phyloP scores from a whole-genome alignment of 495 filamentous ascomycete species.

The Penicillium longicatenatum region DNA sequence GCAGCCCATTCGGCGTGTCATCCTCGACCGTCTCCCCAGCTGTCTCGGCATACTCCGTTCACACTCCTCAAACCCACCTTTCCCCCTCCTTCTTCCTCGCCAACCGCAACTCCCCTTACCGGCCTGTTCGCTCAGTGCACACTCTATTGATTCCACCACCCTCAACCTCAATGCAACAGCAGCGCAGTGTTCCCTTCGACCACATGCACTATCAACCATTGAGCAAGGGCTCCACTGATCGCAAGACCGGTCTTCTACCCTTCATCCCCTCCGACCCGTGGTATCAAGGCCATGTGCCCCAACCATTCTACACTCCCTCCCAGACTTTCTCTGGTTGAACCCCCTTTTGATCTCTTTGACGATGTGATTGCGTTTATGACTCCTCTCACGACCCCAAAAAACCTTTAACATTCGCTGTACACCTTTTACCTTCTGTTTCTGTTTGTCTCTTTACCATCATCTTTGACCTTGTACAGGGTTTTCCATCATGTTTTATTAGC shows the following conservation, averaged over 20 bases:
- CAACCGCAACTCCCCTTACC: conserved; percentile 82
- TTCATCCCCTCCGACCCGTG: conserved; percentile 59
- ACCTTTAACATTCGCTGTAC: conserved; percentile 30
- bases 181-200: conserved; percentile 61
- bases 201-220: conserved; percentile 98
- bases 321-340: conserved; percentile 37
- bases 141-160: conserved; percentile 88
- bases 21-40: conserved; percentile 44
- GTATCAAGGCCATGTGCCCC: conserved; percentile 35
- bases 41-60: conserved; percentile 42
- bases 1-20: conserved; percentile 40
- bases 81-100: conserved; percentile 64
- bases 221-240: conserved; percentile 71
- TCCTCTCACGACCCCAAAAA: conserved; percentile 24
- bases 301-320: conserved; percentile 43
- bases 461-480: conserved; percentile 18
- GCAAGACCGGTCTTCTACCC: conserved; percentile 80
- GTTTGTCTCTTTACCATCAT: conserved; percentile 1
- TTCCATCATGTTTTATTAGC: conserved; percentile 22
- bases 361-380: conserved; percentile 31
- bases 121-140: conserved; percentile 83
- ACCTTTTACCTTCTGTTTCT: conserved; percentile 22
- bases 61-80: conserved; percentile 55
- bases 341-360: conserved; percentile 18
- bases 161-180: conserved; percentile 74